These are phyloP conservation scores for Lantana camara DNA, from an alignment of 257 asterid genomes.

Conservation along the genomic window DNA sequence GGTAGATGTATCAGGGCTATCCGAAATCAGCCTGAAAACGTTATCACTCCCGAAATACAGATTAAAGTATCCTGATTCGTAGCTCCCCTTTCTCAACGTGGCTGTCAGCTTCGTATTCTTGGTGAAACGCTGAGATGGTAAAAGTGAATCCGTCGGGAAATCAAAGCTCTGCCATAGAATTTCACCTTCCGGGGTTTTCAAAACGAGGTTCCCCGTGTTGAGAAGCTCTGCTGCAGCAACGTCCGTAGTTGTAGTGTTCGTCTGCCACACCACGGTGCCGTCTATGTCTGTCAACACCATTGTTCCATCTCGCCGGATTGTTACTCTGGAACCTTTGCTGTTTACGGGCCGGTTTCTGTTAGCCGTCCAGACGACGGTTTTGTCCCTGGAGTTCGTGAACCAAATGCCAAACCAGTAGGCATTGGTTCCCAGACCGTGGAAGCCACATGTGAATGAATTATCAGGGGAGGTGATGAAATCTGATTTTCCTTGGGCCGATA, in stretches of 20 bases:
- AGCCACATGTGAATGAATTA: constrained; percentile 62
- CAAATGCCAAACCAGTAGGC: constrained; percentile 71
- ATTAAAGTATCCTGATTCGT: constrained; percentile 57
- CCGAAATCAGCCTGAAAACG: constrained; percentile 55
- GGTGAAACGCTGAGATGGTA: constrained; percentile 62
- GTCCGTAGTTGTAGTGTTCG: constrained; percentile 39
- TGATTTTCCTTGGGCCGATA: constrained; percentile 45
- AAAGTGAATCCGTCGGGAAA: constrained; percentile 60
- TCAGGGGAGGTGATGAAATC: constrained; percentile 52
- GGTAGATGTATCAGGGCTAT: constrained; percentile 57
- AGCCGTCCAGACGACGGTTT: constrained; percentile 68
- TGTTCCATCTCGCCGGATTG: constrained; percentile 42
- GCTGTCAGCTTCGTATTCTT: constrained; percentile 57
- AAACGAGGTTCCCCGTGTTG: constrained; percentile 55
- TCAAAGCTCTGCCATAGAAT: constrained; percentile 72
- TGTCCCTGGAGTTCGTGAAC: constrained; percentile 63
- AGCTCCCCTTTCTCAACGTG: constrained; percentile 40
- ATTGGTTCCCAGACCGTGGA: constrained; percentile 47
- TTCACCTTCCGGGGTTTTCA: constrained; percentile 35
- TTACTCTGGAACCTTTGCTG: constrained; percentile 39
- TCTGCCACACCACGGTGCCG: constrained; percentile 50
- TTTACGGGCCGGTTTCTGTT: constrained; percentile 67
- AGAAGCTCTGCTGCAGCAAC: constrained; percentile 51
- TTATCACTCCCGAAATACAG: constrained; percentile 62
- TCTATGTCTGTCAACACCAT: constrained; percentile 52